These are phyloP conservation scores for Malbranchea cinnamomea DNA, from an alignment of 2,329 filamentous ascomycete genomes.

Conservation along the genomic window DNA sequence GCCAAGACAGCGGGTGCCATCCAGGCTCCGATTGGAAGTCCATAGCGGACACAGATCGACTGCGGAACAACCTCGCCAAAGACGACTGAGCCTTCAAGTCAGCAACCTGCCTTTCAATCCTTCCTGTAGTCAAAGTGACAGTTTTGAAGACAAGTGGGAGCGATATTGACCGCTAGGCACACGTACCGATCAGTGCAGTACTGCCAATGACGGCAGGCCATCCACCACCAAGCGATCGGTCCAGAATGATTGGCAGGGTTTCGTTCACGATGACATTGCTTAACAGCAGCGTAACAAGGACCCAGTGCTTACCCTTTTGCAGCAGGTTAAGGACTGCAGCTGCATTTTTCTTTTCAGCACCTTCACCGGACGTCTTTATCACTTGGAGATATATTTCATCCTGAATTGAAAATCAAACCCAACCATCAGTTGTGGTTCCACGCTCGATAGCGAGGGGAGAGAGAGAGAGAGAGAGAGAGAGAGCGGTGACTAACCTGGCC, in stretches of 20 bases:
- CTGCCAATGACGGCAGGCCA: slow-evolving; percentile 88
- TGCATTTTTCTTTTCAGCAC: slow-evolving; percentile 74
- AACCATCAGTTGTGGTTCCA: slow-evolving; percentile 2
- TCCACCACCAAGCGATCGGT: slow-evolving; percentile 83
- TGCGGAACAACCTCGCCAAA: slow-evolving; percentile 96
- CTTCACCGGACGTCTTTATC: slow-evolving; percentile 70
- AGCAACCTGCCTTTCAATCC: too few relatives aligned
- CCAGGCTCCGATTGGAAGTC: slow-evolving; percentile 84
- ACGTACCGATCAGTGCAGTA: slow-evolving; percentile 79
- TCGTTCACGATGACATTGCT: slow-evolving; percentile 98
- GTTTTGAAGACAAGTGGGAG: too few relatives aligned
- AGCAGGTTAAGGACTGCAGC: slow-evolving; percentile 65
- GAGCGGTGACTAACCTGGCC: slow-evolving; percentile 33
- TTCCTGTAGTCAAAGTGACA: too few relatives aligned
- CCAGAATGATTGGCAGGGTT: slow-evolving; percentile 84
- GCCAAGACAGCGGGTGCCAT: slow-evolving; percentile 76
- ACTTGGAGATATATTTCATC: slow-evolving; percentile 97
- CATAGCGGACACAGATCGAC: slow-evolving; percentile 90
- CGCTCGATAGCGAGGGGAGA: neutral
- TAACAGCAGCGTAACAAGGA: slow-evolving; percentile 80
- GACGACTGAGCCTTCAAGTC: too few relatives aligned
- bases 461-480: neutral
- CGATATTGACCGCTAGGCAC: too few relatives aligned
- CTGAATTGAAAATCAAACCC: slow-evolving; percentile 25
- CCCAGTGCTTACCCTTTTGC: slow-evolving; percentile 91